These are phyloP conservation scores for Aaosphaeria pasadenensis DNA, from an alignment of 2,329 filamentous ascomycete genomes.

Conservation along the genomic window DNA sequence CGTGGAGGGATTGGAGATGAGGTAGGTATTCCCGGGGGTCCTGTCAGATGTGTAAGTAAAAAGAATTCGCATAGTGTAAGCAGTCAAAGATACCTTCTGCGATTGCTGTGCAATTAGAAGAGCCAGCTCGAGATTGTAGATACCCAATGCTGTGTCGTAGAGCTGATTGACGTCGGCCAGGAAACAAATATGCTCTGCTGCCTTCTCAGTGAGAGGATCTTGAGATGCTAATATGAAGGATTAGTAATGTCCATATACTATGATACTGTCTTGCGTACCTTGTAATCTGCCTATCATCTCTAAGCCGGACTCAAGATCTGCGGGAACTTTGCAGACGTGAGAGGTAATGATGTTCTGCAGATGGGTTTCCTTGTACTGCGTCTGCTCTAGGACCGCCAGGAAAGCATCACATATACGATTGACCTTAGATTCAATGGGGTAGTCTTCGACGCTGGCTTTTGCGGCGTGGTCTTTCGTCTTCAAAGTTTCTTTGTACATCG, in stretches of 20 bases:
- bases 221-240: constrained; percentile 22
- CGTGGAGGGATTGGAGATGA: constrained; percentile 84
- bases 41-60: constrained; percentile 14
- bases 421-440: constrained; percentile 59
- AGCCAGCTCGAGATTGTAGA: constrained; percentile 89
- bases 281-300: constrained; percentile 71
- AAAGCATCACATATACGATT: constrained; percentile 88
- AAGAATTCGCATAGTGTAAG: not conserved
- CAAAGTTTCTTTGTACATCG: constrained; percentile 88
- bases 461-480: constrained; percentile 33
- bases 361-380: constrained; percentile 54
- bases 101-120: constrained; percentile 92
- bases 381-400: constrained; percentile 61
- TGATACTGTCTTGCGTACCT: constrained; percentile 26
- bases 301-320: constrained; percentile 83
- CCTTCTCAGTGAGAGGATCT: constrained; percentile 70
- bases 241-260: not conserved
- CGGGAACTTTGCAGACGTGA: constrained; percentile 88
- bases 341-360: constrained; percentile 92
- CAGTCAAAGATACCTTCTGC: constrained; percentile 58
- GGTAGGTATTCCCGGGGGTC: constrained; percentile 94
- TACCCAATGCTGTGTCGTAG: constrained; percentile 83
- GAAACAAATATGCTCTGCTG: constrained; percentile 96
- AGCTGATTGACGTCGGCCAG: constrained; percentile 88
- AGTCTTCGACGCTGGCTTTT: constrained; percentile 13